These are phyloP conservation scores for Rhizopus microsporus DNA, from an alignment of 371 early-diverging fungal species.

Conservation along the genomic window DNA sequence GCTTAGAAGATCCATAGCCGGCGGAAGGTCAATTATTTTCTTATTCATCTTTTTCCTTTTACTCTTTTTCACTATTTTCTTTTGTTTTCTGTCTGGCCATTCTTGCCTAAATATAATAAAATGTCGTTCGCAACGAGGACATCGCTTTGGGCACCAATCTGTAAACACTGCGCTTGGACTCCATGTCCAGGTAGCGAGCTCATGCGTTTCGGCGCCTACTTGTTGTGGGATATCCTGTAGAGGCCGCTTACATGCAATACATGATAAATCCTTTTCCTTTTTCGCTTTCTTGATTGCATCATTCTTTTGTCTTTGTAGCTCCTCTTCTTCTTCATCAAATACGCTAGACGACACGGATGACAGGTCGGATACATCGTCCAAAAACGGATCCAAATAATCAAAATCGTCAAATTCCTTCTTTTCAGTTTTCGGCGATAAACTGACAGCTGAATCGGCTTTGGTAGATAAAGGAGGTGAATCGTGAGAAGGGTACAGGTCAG, in stretches of 20 bases:
- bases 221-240: conserved; percentile 37
- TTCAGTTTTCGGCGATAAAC: conserved; percentile 33
- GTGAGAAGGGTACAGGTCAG: conserved; percentile 8
- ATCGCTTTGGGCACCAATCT: conserved; percentile 45
- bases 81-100: conserved; percentile 42
- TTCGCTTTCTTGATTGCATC: conserved; percentile 45
- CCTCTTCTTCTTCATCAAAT: conserved; percentile 18
- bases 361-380: conserved; percentile 47
- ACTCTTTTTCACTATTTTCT: conserved; percentile 19
- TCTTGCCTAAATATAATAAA: conserved; percentile 41
- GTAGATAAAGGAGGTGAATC: conserved; percentile 16
- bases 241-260: conserved; percentile 40
- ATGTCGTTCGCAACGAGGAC: conserved; percentile 52
- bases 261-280: conserved; percentile 39
- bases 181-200: conserved; percentile 55
- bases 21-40: conserved; percentile 1
- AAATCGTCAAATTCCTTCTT: conserved; percentile 2
- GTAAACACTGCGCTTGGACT: conserved; percentile 49
- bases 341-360: conserved; percentile 34
- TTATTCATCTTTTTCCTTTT: conserved; percentile 7
- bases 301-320: conserved; percentile 32
- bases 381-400: conserved; percentile 29
- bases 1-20: background rate
- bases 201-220: conserved; percentile 33
- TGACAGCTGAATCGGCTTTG: conserved; percentile 48